Conservation (phyloP, 2,329 filamentous ascomycete species). For the Emergomyces orientalis region DNA sequence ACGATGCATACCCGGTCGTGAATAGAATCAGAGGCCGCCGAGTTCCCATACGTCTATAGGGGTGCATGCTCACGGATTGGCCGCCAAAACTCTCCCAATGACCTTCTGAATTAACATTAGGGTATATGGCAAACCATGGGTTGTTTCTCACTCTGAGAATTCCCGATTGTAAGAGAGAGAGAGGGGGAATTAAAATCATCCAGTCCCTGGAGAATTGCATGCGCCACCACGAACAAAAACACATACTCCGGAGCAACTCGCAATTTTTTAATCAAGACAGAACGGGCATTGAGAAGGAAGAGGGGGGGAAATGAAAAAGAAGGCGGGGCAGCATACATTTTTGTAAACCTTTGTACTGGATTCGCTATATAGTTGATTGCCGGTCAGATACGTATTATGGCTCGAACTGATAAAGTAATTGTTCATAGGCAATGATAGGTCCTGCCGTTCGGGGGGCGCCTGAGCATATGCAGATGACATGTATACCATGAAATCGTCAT, state of each 20-base stretch:
- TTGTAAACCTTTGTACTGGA: constrained; percentile 71
- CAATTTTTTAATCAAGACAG: background rate
- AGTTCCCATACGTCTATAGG: background rate
- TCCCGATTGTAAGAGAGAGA: background rate
- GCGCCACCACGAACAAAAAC: background rate
- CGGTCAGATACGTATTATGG: constrained; percentile 86
- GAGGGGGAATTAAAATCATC: background rate
- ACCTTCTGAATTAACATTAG: background rate
- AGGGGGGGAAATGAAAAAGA: background rate
- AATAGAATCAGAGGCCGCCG: background rate
- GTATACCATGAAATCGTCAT: constrained; percentile 40
- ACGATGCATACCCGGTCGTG: background rate
- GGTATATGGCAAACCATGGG: background rate
- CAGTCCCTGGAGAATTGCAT: background rate
- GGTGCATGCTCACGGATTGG: background rate
- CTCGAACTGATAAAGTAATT: constrained; percentile 94
- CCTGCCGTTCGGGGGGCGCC: constrained; percentile 39
- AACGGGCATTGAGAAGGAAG: background rate
- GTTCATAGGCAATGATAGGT: constrained; percentile 60
- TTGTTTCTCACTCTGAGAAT: background rate
- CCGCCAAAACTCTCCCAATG: background rate
- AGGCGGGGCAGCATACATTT: constrained; percentile 44
- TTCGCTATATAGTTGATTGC: constrained; percentile 72
- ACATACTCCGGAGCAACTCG: background rate
- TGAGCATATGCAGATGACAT: constrained; percentile 42